Evolutionary conservation across 306 rosid species (phyloP), one percentile per base, ranked within the genome.

Genomic region (Cajanus cajan): DNA sequence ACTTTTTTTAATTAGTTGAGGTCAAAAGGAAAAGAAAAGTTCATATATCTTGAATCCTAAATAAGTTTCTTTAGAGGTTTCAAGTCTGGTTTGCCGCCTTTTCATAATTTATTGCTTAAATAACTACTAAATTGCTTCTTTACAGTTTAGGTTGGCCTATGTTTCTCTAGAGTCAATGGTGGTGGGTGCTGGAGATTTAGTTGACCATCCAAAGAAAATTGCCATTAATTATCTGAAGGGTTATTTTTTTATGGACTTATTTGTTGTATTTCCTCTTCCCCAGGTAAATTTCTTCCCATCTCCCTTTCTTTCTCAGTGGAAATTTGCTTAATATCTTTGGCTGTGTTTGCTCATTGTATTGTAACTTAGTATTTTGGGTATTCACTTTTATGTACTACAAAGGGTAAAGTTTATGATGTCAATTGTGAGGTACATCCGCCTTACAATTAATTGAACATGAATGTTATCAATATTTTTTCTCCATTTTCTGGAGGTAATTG

Each of bases 121-220:
- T 80, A 47, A 80, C 45, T 74, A 45, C 13, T 7, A 41, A 19
- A 40, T 44, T 81, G 13, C 59, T 79, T 78, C 65, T 78, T 77
- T 81, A 80, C 95, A 94, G 98, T 94, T 92, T 82, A 89, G 93
- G 89, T 80, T 94, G 89, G 97, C 98, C 68, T 94, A 84, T 83
- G 89, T 94, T 82, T 88, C 92, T 72, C 95, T 89, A 0, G 97
- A 92, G 76, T 83, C 98, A 2, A 85, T 57, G 73, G 94, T 91
- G 62, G 90, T 93, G 68, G 98, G 98, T 81, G 91, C 98, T 68
- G 98, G 98, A 36, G 93, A 85, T 63, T 80, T 93, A 74, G 93
- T 85, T 72, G 98, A 91, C 83, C 90, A 89, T 72, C 98, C 98
- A 31, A 87, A 77, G 72, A 82, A 86, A 82, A 90, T 93, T 62